Base-by-base conservation (phyloP, 2,329 filamentous ascomycete species). In the Hymenoscyphus albidus region DNA sequence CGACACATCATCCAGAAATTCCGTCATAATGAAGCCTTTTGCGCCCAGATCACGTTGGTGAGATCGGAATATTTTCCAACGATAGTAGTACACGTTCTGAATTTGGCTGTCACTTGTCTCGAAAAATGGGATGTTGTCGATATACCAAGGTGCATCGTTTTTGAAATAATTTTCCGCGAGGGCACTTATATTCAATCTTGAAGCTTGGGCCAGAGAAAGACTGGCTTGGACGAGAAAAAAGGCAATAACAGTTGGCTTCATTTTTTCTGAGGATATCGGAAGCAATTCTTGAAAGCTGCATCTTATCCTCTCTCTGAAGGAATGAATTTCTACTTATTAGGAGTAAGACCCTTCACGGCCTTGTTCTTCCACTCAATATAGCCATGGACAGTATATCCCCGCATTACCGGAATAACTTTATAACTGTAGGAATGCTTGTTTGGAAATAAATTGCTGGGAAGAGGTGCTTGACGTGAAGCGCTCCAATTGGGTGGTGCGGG, bases 61-160 rank as follows among this genome's bases (percentile, higher is more conserved):
- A 10, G 44, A 9, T 51, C 44, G 44, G 14, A 51, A 51, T 10
- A 51, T 22, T 7, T 51, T n/a, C 44, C 44, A 51, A 10, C 44
- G 44, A 18, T 51, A 51, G 9, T 51, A 51, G 18, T 51, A 51
- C 12, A 51, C 44, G 22, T 51, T 18, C 10, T 51, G 44, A 2
- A 51, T 51, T 6, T 51, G 44, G 1, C 3, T 27, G 9, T 51
- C 44, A 22, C 44, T 51, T 22, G 18, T 51, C 9, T 51, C 44
- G 9, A 51, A 51, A 13, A 51, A 51, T 10, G 44, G 44, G 44
- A 51, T 51, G 18, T 51, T 51, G 14, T 51, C 22, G n/a, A 51
- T n/a, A 51, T 51, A 51, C 44, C 44, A 51, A 27, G 44, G 44
- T n/a, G 44, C 44, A 51, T 51, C 44, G 18, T 51, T 51, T 22